phyloP scores from a whole-genome alignment of 768 basidiomycete species.

The Boletus rubroflammeus region DNA sequence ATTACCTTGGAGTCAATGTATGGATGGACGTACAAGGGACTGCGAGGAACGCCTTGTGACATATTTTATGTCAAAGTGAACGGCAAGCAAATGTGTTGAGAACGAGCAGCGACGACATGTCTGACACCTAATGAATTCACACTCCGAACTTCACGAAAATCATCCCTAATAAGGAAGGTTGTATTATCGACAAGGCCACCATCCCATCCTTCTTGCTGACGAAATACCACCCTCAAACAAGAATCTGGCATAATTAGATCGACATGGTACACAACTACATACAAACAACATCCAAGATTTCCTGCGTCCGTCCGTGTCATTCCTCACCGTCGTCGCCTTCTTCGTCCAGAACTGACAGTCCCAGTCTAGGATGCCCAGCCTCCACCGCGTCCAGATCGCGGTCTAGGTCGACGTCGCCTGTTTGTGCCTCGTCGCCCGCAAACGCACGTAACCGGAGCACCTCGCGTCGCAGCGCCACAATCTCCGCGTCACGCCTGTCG shows the following conservation, averaged over 20 bases:
- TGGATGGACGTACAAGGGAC: slow-evolving; percentile 40
- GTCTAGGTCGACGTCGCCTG: slow-evolving; percentile 27
- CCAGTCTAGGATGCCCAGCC: slow-evolving; percentile 19
- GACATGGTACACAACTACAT: slow-evolving; percentile 8
- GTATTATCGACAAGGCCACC: neutral
- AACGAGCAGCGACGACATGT: neutral
- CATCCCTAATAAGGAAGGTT: slow-evolving; percentile 18
- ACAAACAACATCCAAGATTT: neutral
- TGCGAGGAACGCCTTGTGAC: slow-evolving; percentile 28
- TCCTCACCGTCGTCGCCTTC: slow-evolving; percentile 34
- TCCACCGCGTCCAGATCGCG: slow-evolving; percentile 31
- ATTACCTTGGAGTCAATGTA: neutral
- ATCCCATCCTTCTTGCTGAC: neutral
- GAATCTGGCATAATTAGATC: slow-evolving; percentile 7
- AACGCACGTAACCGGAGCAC: slow-evolving; percentile 53
- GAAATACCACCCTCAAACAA: neutral
- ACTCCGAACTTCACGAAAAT: slow-evolving; percentile 28
- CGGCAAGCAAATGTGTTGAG: neutral
- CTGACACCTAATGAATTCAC: slow-evolving; percentile 4
- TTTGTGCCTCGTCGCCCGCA: slow-evolving; percentile 19
- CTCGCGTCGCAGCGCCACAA: slow-evolving; percentile 62
- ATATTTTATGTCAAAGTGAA: neutral
- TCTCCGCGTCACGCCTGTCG: slow-evolving; percentile 78
- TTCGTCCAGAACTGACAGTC: slow-evolving; percentile 26
- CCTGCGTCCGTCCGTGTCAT: neutral